Conservation (phyloP, 805 yeast genomes). For the Ogataea angusta region DNA sequence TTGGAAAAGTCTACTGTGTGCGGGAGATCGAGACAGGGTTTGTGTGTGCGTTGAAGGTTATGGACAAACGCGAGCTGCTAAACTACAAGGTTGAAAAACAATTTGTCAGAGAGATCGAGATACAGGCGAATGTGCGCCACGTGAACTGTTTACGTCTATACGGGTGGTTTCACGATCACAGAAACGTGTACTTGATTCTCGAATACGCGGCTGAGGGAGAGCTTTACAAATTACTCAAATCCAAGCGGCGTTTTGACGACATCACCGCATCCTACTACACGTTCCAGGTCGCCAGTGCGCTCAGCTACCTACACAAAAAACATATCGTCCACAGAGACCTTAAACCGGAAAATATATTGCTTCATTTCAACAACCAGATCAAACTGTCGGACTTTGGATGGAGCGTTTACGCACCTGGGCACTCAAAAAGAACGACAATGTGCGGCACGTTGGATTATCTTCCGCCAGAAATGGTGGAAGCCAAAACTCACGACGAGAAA, state of each 20-base stretch:
- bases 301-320: conserved; percentile 71
- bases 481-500: conserved; percentile 67
- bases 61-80: conserved; percentile 78
- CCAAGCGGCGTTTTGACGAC: conserved; percentile 69
- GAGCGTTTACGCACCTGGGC: conserved; percentile 70
- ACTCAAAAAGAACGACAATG: conserved; percentile 62
- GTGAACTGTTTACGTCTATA: conserved; percentile 75
- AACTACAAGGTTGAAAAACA: conserved; percentile 78
- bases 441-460: conserved; percentile 94
- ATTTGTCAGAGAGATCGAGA: conserved; percentile 86
- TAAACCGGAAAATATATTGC: conserved; percentile 87
- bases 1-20: conserved; percentile 90
- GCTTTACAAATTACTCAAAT: conserved; percentile 67
- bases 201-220: conserved; percentile 89
- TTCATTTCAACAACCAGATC: conserved; percentile 71
- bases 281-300: conserved; percentile 78
- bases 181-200: conserved; percentile 75
- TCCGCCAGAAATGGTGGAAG: conserved; percentile 93
- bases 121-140: conserved; percentile 77
- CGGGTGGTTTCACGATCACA: conserved; percentile 80
- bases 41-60: conserved; percentile 85
- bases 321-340: conserved; percentile 88
- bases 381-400: conserved; percentile 95
- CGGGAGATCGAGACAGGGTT: conserved; percentile 70
- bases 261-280: conserved; percentile 73